phyloP scores from a whole-genome alignment of 495 filamentous ascomycete species.

The Penicillium paradoxum region DNA sequence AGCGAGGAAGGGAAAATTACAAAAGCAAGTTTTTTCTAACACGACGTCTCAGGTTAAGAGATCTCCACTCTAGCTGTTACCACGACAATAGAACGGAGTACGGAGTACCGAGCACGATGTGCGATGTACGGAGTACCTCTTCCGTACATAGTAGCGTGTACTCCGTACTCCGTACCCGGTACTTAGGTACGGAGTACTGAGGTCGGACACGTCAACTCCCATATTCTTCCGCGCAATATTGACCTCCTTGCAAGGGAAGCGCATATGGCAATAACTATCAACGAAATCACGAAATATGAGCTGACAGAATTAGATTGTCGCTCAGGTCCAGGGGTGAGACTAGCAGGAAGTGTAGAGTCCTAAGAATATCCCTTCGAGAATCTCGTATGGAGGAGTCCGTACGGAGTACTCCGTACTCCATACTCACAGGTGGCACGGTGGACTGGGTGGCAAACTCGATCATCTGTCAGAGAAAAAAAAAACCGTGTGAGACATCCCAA shows the following conservation, averaged over 20 bases:
- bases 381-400: no score
- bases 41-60: background rate
- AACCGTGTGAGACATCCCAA: slow-evolving; percentile 8
- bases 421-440: slow-evolving; percentile 2
- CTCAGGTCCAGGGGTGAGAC: background rate
- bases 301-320: background rate
- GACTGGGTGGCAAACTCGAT: slow-evolving; percentile 6
- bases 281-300: background rate
- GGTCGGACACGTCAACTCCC: background rate
- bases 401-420: no score
- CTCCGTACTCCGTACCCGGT: background rate
- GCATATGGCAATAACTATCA: no score
- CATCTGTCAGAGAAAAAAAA: background rate
- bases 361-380: no score
- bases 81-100: no score
- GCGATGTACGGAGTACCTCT: no score
- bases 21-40: no score
- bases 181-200: background rate
- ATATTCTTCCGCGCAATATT: background rate
- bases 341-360: no score
- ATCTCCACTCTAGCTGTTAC: background rate
- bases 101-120: no score
- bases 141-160: background rate
- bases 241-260: background rate
- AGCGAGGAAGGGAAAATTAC: no score